Percentiles rank a stretch among this genome's conserved stretches.
These are phyloP conservation scores for Colletotrichum spinosum DNA, from an alignment of 2,329 filamentous ascomycete genomes.

Conservation along the genomic window DNA sequence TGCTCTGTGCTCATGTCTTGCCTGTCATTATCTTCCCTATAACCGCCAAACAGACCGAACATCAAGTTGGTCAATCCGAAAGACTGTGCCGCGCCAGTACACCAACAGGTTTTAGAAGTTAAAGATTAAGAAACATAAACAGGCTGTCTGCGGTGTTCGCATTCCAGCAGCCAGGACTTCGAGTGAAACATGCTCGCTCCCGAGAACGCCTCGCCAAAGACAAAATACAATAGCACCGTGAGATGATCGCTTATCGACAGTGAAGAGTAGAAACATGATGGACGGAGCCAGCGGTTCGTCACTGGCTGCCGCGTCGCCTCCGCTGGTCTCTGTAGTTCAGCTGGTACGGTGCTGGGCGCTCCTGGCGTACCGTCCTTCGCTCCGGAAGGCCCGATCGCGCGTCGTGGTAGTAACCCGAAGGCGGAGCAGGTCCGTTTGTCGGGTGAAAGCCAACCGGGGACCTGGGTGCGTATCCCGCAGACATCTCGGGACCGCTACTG, in stretches of 20 bases:
- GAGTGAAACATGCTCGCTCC: not conserved
- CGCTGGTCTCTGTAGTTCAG: slow-evolving; percentile 32
- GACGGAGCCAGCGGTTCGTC: not conserved
- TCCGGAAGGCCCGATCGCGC: slow-evolving; percentile 30
- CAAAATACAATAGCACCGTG: slow-evolving; percentile 14
- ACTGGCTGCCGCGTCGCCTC: slow-evolving; percentile 32
- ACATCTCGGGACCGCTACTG: slow-evolving; percentile 20
- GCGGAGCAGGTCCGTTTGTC: not conserved
- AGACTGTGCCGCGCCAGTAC: not conserved
- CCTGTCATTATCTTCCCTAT: not conserved
- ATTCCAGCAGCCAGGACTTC: slow-evolving; percentile 23
- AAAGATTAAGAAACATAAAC: slow-evolving; percentile 14
- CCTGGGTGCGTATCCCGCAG: slow-evolving; percentile 25
- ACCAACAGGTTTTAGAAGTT: slow-evolving; percentile 14
- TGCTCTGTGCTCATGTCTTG: not conserved
- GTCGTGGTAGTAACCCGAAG: slow-evolving; percentile 25
- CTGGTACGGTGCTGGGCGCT: slow-evolving; percentile 29
- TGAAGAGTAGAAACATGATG: not conserved
- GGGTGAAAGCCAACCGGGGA: slow-evolving; percentile 25
- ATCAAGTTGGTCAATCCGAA: not conserved
- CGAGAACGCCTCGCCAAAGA: slow-evolving; percentile 27
- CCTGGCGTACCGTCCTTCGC: slow-evolving; percentile 28
- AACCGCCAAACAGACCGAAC: not conserved
- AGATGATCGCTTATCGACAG: slow-evolving; percentile 12
- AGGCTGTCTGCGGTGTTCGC: not conserved